Conservation (phyloP, 345 rosid species). For the Melaleuca alternifolia region DNA sequence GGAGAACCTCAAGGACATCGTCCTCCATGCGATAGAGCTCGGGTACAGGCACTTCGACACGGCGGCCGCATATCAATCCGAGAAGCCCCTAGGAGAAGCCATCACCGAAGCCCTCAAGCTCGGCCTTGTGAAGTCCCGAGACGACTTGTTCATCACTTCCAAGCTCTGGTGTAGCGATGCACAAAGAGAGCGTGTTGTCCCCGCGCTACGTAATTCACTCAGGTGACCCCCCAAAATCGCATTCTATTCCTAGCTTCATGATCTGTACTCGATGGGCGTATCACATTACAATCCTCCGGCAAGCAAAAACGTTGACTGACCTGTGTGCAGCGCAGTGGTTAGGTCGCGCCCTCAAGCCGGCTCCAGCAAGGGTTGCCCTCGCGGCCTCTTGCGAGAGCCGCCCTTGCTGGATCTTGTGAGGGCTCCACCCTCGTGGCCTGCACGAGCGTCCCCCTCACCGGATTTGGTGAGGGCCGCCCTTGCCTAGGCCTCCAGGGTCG, state of each 20-base stretch:
- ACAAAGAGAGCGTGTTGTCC: constrained; percentile 1
- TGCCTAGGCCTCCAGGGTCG: too few species aligned
- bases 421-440: too few species aligned
- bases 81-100: constrained; percentile 6
- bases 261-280: background rate
- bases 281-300: background rate
- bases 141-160: constrained; percentile 14
- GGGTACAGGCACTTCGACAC: constrained; percentile 11
- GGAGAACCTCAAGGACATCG: background rate
- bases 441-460: too few species aligned
- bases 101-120: constrained; percentile 2
- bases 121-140: constrained; percentile 5
- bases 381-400: too few species aligned
- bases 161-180: constrained; percentile 12
- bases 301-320: too few species aligned
- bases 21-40: constrained; percentile 4
- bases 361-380: too few species aligned
- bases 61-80: background rate
- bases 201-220: constrained; percentile 1
- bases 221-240: background rate
- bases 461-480: too few species aligned
- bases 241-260: background rate
- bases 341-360: background rate
- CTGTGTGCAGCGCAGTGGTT: background rate
- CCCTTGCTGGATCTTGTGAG: too few species aligned